Base-by-base conservation (phyloP, 768 basidiomycete species). In the Kwoniella sp. region DNA sequence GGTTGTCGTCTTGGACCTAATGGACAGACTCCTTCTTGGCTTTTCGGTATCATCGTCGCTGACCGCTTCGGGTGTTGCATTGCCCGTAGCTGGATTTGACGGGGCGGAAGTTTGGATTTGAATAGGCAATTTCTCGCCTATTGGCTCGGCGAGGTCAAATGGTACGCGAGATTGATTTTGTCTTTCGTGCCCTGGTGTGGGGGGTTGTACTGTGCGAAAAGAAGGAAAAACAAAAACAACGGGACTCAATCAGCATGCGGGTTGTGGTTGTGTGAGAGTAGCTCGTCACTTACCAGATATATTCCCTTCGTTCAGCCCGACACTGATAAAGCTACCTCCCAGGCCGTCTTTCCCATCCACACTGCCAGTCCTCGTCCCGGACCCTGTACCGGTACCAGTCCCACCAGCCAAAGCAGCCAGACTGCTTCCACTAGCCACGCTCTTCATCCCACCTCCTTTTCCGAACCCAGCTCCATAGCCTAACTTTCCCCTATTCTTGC, bases 251-350 rank as follows among this genome's bases (percentile, higher is more conserved):
- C n/a, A n/a, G n/a, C n/a, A n/a, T n/a, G n/a, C n/a, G n/a, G n/a
- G n/a, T n/a, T n/a, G n/a, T n/a, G n/a, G n/a, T 25, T 51, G 48
- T 29, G 49, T 8, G 1, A 49, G 26, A 56, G 9, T 1, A 2
- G 33, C 36, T 33, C 1, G 58, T 2, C 24, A 69, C 71, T 58
- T 33, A 69, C 71, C 61, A 49, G 64, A 62, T n/a, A 68, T 53
- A 8, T 37, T 15, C 8, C 53, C 56, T 13, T 53, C 60, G n/a
- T 60, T 60, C 0, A 66, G 60, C 12, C 50, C 40, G 0, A 79
- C 63, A 51, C 72, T 64, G 2, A 79, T 56, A 56, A 74, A 79
- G 55, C 76, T 76, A 13, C 73, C 78, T 9, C 72, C 75, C 36
- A 78, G 49, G 47, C 65, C 70, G 19, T 55, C 61, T 58, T 63